Evolutionary conservation across 225 moss, liverwort and hornwort species (phyloP).

Genomic region (Antitrichia curtipendula): DNA sequence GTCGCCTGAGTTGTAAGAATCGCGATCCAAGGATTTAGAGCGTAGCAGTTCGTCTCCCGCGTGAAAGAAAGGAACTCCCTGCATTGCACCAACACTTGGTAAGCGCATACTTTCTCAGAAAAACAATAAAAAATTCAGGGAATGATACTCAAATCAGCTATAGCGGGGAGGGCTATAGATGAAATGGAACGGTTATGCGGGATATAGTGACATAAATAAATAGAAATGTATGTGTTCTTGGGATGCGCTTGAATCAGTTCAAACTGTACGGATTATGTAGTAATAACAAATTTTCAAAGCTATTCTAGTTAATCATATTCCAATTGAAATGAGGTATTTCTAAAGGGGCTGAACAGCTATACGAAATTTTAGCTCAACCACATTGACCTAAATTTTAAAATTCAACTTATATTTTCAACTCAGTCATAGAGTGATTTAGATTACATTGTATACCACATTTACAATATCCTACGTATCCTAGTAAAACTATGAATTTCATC

Average conservation of each 20-base stretch:
- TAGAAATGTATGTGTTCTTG: neutral
- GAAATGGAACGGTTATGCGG: neutral
- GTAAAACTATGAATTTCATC: neutral
- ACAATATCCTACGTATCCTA: neutral
- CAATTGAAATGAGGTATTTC: neutral
- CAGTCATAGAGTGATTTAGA: neutral
- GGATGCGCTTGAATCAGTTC: neutral
- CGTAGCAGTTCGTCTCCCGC: constrained; percentile 89
- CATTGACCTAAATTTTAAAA: neutral
- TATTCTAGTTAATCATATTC: neutral
- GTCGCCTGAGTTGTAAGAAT: constrained; percentile 94
- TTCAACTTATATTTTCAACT: neutral
- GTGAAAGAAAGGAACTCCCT: constrained; percentile 88
- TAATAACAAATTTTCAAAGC: neutral
- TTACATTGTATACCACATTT: neutral
- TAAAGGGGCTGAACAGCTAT: neutral
- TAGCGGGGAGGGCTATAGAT: neutral
- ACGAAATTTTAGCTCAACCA: neutral
- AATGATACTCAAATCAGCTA: neutral
- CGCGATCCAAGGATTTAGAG: constrained; percentile 92
- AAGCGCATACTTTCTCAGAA: neutral
- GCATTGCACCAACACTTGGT: neutral
- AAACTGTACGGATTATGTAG: neutral
- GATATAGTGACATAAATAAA: neutral
- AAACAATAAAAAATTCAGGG: neutral